Conservation (phyloP, 2,329 filamentous ascomycete species). For the Sarocladium oryzae region DNA sequence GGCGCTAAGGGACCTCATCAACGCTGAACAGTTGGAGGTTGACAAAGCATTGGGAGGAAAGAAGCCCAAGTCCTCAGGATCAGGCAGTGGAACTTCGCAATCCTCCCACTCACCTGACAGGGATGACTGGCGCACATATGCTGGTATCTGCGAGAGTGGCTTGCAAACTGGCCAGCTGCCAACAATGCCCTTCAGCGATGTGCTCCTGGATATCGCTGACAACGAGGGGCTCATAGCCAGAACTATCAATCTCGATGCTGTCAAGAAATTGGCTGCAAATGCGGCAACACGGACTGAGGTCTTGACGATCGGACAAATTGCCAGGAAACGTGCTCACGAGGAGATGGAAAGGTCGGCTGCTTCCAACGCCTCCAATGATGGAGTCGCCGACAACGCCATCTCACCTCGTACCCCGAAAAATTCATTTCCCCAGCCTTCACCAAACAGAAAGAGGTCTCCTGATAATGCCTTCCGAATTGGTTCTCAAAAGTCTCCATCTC, state of each 20-base stretch:
- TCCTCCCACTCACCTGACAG: not conserved
- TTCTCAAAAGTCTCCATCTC: slow-evolving; percentile 7
- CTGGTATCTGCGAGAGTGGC: slow-evolving; percentile 37
- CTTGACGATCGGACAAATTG: not conserved
- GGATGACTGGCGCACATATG: not conserved
- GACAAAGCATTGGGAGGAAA: not conserved
- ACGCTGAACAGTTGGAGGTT: not conserved
- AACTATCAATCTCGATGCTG: slow-evolving; percentile 11
- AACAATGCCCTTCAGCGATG: slow-evolving; percentile 29
- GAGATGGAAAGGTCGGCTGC: not conserved
- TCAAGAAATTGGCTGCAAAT: not conserved
- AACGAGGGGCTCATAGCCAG: slow-evolving; percentile 26
- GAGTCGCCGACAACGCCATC: no score
- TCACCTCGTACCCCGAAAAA: not conserved
- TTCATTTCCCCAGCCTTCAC: not conserved
- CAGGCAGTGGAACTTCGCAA: not conserved
- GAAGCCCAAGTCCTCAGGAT: not conserved
- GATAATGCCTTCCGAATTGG: slow-evolving; percentile 10
- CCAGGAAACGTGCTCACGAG: not conserved
- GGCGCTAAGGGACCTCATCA: slow-evolving; percentile 22
- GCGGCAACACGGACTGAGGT: not conserved
- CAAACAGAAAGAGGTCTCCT: slow-evolving; percentile 9
- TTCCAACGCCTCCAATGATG: not conserved
- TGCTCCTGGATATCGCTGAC: slow-evolving; percentile 34
- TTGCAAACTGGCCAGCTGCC: slow-evolving; percentile 30